Percentiles rank a stretch among this genome's conserved stretches.
Evolutionary conservation across 371 early-diverging fungal species (phyloP).

Genomic region (Mortierella sp.): DNA sequence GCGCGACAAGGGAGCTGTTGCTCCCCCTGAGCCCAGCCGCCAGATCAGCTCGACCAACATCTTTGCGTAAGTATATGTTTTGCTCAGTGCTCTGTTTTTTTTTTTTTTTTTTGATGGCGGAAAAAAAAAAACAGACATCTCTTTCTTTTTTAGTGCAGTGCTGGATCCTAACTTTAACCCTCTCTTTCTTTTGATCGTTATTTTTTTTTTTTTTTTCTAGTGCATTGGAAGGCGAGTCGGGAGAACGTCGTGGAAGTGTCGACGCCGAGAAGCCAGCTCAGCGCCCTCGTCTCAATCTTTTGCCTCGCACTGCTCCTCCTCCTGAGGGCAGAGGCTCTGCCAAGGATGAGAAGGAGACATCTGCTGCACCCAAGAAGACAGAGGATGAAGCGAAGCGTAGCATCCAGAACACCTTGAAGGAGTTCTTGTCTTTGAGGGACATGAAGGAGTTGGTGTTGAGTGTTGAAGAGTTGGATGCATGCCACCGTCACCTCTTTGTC

Average conservation of each 20-base stretch:
- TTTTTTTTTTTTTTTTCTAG: conserved; percentile 21
- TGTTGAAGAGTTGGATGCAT: conserved; percentile 72
- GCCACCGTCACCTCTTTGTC: conserved; percentile 62
- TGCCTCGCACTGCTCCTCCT: conserved; percentile 54
- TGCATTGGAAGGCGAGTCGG: conserved; percentile 59
- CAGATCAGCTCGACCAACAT: conserved; percentile 44
- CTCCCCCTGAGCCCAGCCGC: conserved; percentile 37
- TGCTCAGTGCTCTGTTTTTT: neutral
- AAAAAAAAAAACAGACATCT: too few species aligned
- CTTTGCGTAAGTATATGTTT: conserved; percentile 32
- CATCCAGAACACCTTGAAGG: conserved; percentile 73
- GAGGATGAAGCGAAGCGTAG: conserved; percentile 69
- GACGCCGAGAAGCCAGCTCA: conserved; percentile 55
- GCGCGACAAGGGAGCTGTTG: conserved; percentile 52
- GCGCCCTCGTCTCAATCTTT: conserved; percentile 56
- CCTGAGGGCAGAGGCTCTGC: conserved; percentile 22
- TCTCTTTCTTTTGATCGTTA: neutral
- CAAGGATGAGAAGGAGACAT: conserved; percentile 15
- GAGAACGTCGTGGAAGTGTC: conserved; percentile 51
- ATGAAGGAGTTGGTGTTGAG: conserved; percentile 68
- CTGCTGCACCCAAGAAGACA: conserved; percentile 59
- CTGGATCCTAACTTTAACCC: neutral
- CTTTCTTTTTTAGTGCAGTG: neutral
- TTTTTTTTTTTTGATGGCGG: neutral
- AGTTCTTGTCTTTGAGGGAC: conserved; percentile 72